Evolutionary conservation across 768 basidiomycete species (phyloP).

Genomic region (Mycena metata): DNA sequence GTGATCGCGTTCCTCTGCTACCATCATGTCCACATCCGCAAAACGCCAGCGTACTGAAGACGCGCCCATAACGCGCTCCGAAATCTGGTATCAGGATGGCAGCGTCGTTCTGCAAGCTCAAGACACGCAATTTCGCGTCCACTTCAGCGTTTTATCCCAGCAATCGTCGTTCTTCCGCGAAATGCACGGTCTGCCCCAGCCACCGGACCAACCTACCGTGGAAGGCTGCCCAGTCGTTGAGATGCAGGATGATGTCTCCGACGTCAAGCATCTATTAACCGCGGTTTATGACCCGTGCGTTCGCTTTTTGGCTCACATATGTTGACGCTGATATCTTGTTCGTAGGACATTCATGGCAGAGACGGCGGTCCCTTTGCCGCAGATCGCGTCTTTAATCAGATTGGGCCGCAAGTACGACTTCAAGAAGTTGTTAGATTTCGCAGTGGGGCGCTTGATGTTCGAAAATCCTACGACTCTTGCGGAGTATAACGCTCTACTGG

Average conservation of each 20-base stretch:
- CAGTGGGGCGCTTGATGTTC: not conserved
- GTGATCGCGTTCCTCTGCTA: too few species aligned
- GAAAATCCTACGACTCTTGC: slow-evolving; percentile 9
- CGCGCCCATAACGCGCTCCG: not conserved
- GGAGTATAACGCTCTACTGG: not conserved
- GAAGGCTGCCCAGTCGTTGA: slow-evolving; percentile 25
- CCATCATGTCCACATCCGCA: not conserved
- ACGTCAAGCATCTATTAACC: slow-evolving; percentile 3
- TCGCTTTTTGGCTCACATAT: too few species aligned
- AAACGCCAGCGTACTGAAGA: not conserved
- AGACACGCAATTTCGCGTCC: slow-evolving; percentile 17
- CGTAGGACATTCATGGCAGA: not conserved
- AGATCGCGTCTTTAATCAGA: slow-evolving; percentile 1
- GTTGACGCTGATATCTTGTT: not conserved
- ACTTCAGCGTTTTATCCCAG: slow-evolving; percentile 38
- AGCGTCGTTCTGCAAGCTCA: slow-evolving; percentile 2
- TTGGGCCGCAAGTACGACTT: slow-evolving; percentile 26
- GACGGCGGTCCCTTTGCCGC: not conserved
- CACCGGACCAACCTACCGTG: slow-evolving; percentile 7
- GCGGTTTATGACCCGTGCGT: slow-evolving; percentile 23
- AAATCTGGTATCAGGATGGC: slow-evolving; percentile 6
- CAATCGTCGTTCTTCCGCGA: slow-evolving; percentile 43
- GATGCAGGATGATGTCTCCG: not conserved
- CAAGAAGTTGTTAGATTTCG: not conserved
- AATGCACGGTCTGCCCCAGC: slow-evolving; percentile 42